These are phyloP conservation scores for Cercospora nicotianae DNA, from an alignment of 2,329 filamentous ascomycete species.

Conservation along the genomic window DNA sequence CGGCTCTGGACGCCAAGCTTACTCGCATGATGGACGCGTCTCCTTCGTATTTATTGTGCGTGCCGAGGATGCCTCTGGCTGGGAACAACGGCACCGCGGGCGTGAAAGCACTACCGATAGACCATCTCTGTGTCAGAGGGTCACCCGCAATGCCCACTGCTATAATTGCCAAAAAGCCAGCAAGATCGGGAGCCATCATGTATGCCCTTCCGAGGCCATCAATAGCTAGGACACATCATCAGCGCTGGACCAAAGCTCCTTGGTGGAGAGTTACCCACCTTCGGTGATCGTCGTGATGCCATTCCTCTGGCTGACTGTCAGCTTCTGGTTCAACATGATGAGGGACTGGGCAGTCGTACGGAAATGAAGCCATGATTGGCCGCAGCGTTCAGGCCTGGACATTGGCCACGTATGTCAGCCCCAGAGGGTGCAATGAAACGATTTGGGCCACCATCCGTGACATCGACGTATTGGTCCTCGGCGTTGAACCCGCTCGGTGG, in stretches of 20 bases:
- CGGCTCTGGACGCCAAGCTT: not conserved
- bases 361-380: too few species aligned
- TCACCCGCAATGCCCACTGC: conserved; percentile 18
- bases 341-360: too few species aligned
- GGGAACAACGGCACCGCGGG: not conserved
- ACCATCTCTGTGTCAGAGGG: conserved; percentile 7
- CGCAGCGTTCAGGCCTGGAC: too few species aligned
- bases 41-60: not conserved
- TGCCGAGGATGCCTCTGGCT: not conserved
- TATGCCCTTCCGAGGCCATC: not conserved
- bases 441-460: too few species aligned
- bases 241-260: not conserved
- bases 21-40: not conserved
- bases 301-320: too few species aligned
- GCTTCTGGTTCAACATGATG: too few species aligned
- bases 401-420: too few species aligned
- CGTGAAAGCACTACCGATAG: not conserved
- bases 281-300: too few species aligned
- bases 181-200: conserved; percentile 4
- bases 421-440: too few species aligned
- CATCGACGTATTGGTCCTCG: too few species aligned
- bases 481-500: too few species aligned
- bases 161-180: not conserved
- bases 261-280: not conserved
- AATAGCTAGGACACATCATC: not conserved